Base-by-base conservation (phyloP, 345 rosid genomes). In the Balakata baccata region DNA sequence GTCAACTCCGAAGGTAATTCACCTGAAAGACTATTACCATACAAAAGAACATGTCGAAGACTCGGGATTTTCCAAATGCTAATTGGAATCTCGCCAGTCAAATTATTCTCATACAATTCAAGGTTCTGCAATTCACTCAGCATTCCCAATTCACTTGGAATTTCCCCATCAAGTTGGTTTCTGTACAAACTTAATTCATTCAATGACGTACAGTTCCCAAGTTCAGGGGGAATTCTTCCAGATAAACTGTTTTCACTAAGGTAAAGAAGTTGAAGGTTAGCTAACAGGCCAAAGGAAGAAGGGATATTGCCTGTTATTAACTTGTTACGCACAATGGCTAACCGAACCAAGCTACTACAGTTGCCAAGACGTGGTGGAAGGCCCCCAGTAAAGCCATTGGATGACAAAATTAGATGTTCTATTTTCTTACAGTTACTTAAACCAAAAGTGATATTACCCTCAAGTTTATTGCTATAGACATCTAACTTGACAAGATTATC, bases 81-180 rank as follows among this genome's bases (percentile, higher is more conserved):
- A 29, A 81, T 68, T 20, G 97, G 97, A 53, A 94, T 81, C 84
- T 90, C 89, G 68, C 98, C 96, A 3, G 75, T 82, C 63, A 94
- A 81, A 25, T 10, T 76, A 78, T 94, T 94, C 25, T 56, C 76
- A 71, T 84, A 92, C 85, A 94, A 80, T 68, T 74, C 75, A 62
- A 94, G 89, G 73, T 87, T 85, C 70, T 82, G 71, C 18, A 94
- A 47, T 52, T 68, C 29, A 66, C 80, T 76, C 20, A 90, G 77
- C 83, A 74, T 80, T 5, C 91, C 91, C 68, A 89, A 72, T 57
- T 88, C 81, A 34, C 50, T 69, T 0, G 91, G 96, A 77, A 89
- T 90, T 74, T 57, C 78, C 1, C 96, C 98, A 72, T 83, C 81
- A n/a, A 90, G 89, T 81, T 78, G 87, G 85, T 92, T 92, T 2